These are phyloP conservation scores for Zymoseptoria ardabiliae DNA, from an alignment of 2,329 filamentous ascomycete genomes.

Conservation along the genomic window DNA sequence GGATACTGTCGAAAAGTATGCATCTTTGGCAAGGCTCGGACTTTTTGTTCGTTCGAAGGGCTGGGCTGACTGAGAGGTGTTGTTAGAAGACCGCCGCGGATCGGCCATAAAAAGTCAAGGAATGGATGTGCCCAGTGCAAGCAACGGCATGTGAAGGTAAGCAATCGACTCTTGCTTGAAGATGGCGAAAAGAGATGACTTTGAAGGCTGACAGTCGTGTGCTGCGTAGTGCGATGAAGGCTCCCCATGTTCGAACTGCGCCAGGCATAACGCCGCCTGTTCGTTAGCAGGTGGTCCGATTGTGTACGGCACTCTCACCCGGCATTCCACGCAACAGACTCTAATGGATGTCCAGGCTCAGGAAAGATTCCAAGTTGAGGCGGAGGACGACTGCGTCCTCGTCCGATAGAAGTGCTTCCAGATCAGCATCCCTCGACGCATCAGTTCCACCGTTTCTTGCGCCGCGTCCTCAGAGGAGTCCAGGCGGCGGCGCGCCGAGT, in stretches of 20 bases:
- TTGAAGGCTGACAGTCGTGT: not conserved
- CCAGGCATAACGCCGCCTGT: conserved; percentile 25
- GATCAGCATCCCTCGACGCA: conserved; percentile 14
- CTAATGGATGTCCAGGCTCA: not conserved
- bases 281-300: conserved; percentile 26
- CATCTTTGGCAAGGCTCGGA: not conserved
- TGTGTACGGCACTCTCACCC: conserved; percentile 4
- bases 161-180: not conserved
- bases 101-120: conserved; percentile 25
- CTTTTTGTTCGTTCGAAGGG: no score
- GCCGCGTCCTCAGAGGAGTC: conserved; percentile 8
- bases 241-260: conserved; percentile 26
- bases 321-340: no score
- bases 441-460: conserved; percentile 3
- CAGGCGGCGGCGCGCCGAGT: conserved; percentile 5
- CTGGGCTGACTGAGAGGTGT: not conserved
- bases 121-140: conserved; percentile 29
- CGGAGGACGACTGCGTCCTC: conserved; percentile 17
- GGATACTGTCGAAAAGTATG: not conserved
- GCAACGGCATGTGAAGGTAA: conserved; percentile 27
- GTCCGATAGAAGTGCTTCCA: conserved; percentile 8
- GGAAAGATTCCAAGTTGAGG: conserved; percentile 2
- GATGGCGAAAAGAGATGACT: not conserved
- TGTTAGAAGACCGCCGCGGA: conserved; percentile 23
- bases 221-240: conserved; percentile 26